These are phyloP conservation scores for Colletotrichum horii DNA, from an alignment of 2,329 filamentous ascomycete species.

Conservation along the genomic window DNA sequence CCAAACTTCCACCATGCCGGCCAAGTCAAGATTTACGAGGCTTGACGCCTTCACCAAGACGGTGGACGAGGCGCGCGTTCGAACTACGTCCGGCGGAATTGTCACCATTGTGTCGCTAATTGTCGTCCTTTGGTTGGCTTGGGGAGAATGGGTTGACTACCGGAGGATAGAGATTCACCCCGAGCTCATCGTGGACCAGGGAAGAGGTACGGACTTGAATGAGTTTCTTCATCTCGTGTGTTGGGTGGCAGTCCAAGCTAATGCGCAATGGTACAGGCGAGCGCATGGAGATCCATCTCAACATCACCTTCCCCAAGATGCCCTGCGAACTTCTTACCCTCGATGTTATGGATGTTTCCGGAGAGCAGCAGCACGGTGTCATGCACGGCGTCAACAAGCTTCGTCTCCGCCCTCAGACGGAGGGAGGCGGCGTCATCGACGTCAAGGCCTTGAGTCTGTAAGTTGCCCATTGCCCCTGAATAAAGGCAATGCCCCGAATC, in stretches of 20 bases:
- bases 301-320: conserved; percentile 91
- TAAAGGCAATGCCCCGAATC: conserved; percentile 15
- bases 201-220: conserved; percentile 69
- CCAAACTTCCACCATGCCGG: conserved; percentile 65
- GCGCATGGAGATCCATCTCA: conserved; percentile 99
- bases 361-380: conserved; percentile 94
- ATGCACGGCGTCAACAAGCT: conserved; percentile 93
- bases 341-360: conserved; percentile 98
- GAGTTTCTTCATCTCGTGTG: background rate
- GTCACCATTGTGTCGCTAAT: conserved; percentile 92
- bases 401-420: conserved; percentile 71
- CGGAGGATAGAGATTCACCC: conserved; percentile 84
- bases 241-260: conserved; percentile 20
- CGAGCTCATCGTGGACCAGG: conserved; percentile 95
- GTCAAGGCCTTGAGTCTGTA: conserved; percentile 71
- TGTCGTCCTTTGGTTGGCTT: conserved; percentile 85
- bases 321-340: conserved; percentile 95
- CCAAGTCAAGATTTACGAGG: conserved; percentile 92
- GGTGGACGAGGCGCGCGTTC: conserved; percentile 94
- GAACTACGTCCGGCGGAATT: conserved; percentile 93
- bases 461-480: conserved; percentile 40
- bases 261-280: conserved; percentile 64
- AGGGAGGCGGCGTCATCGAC: conserved; percentile 81
- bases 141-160: conserved; percentile 97
- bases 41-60: conserved; percentile 99